Base-by-base conservation (phyloP, 164 flowering plant genomes). In the Hamamelis virginiana region DNA sequence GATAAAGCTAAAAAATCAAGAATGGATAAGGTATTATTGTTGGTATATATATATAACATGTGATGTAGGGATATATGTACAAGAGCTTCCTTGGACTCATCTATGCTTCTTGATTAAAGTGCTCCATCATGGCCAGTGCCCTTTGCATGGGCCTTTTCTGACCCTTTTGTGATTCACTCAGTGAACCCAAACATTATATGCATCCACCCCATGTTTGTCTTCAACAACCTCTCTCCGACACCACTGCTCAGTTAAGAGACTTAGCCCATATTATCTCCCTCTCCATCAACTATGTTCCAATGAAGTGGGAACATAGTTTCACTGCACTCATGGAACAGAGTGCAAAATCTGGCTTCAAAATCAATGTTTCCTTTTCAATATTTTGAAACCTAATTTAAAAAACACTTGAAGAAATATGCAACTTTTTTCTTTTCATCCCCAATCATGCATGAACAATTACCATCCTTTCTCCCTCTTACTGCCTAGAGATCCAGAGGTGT, bases 91-190 rank as follows among this genome's bases (percentile, higher is more conserved):
- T 14, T 61, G 19, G 19, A 28, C 64, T 46, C 10, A 28, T n/a
- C 46, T 1, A 33, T 8, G 4, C n/a, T 41, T 59, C 43, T 45
- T 12, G 51, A 18, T 69, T 59, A 33, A 58, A 62, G 9, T 21
- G 57, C 63, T 68, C 64, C 65, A 74, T 69, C 41, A 72, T n/a
- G 70, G n/a, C n/a, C 1, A 27, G 55, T n/a, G 48, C 65, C 47
- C 13, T 9, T n/a, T 64, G 59, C 47, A 71, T 74, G 76, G 80
- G 69, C 66, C 26, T 59, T 56, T 71, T 38, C 74, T 64, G 64
- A 62, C 59, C 53, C 51, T 78, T 77, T 73, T 66, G 69, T 68
- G 74, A 74, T 67, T 56, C 38, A 45, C 63, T 59, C 71, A 59
- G 4, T 47, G 64, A 62, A 74, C 63, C 53, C 59, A 41, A 68